A percentile compares a stretch with the other conserved stretches of the same genome.
These are phyloP conservation scores for Lyophyllum atratum DNA, from an alignment of 768 basidiomycete genomes.

Conservation along the genomic window DNA sequence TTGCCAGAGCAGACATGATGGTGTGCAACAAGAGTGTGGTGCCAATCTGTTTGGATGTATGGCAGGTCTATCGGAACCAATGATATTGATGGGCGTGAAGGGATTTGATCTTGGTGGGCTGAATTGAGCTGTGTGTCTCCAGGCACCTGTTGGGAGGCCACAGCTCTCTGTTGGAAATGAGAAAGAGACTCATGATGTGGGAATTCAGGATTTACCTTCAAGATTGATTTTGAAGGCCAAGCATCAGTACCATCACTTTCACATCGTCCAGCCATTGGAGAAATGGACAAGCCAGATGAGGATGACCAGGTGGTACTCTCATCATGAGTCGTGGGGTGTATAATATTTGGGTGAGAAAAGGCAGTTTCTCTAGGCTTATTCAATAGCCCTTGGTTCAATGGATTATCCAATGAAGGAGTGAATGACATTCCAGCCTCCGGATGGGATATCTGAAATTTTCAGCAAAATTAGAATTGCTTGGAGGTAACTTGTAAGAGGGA, in stretches of 20 bases:
- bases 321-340: neutral
- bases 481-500: no score
- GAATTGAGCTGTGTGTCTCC: neutral
- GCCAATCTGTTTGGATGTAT: neutral
- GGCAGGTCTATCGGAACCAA: neutral
- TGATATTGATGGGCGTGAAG: neutral
- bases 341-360: neutral
- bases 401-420: constrained; percentile 1
- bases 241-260: neutral
- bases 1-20: neutral
- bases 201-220: neutral
- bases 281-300: no score
- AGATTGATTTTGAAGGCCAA: neutral
- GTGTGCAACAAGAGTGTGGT: neutral
- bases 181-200: no score
- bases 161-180: no score
- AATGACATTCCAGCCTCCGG: no score
- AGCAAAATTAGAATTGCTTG: no score
- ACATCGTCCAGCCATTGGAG: neutral
- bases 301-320: neutral
- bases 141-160: no score
- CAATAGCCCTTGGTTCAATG: constrained; percentile 3
- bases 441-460: no score
- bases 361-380: neutral
- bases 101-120: neutral